Conservation (phyloP, 2,329 filamentous ascomycete species). For the Lachnellula arida region DNA sequence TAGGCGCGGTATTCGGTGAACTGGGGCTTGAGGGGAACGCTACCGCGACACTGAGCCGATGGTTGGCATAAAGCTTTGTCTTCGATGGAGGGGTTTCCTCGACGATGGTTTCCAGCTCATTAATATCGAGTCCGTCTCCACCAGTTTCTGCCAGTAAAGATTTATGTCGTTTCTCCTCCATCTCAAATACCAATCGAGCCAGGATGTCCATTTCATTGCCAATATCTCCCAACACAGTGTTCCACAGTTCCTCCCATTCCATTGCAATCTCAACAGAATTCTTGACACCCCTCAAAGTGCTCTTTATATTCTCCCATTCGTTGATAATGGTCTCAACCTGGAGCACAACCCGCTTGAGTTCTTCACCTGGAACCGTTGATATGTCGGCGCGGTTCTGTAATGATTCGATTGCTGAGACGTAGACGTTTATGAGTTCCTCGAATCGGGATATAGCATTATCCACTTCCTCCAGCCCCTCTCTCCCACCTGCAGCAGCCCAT, state of each 20-base stretch:
- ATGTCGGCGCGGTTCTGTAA: conserved; percentile 79
- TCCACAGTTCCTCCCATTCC: conserved; percentile 99
- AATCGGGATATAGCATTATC: conserved; percentile 76
- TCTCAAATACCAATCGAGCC: conserved; percentile 82
- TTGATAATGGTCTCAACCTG: conserved; percentile 86
- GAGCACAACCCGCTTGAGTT: conserved; percentile 68
- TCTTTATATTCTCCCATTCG: conserved; percentile 81
- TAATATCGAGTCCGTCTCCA: conserved; percentile 71
- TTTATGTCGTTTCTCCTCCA: conserved; percentile 92
- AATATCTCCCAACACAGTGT: conserved; percentile 87
- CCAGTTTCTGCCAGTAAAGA: conserved; percentile 58
- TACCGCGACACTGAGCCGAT: conserved; percentile 64
- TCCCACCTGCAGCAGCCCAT: conserved; percentile 86
- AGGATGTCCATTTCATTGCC: conserved; percentile 81
- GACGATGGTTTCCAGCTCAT: conserved; percentile 87
- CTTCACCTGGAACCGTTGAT: conserved; percentile 60
- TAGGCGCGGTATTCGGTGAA: conserved; percentile 52
- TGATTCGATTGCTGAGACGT: conserved; percentile 89
- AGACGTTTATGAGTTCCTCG: conserved; percentile 84
- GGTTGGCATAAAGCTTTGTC: conserved; percentile 50
- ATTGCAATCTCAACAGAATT: conserved; percentile 92
- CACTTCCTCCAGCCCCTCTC: conserved; percentile 71
- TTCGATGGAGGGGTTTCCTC: conserved; percentile 69
- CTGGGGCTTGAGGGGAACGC: conserved; percentile 58
- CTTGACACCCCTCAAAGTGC: conserved; percentile 73